Evolutionary conservation across 148 eudicot species (phyloP), one percentile per base, ranked within the genome.

Genomic region (Spergularia bocconei): DNA sequence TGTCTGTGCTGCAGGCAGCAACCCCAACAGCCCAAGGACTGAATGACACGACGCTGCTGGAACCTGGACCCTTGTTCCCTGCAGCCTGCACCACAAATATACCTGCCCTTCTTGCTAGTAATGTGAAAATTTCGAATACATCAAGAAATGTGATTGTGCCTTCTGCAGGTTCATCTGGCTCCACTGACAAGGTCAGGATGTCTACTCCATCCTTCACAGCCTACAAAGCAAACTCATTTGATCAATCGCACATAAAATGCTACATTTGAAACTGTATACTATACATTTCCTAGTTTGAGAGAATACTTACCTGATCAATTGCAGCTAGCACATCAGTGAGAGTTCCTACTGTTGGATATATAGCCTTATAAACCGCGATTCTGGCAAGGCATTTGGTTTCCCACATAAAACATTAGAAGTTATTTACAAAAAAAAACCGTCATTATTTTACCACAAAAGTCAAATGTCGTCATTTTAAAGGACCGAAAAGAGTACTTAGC

Each of bases 21-120:
- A 92, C 93, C 23, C 97, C 97, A 33, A 95, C 83, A 50, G 88
- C 80, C 99, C 99, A 92, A 11, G 99, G 99, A 78, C 97, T 92
- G 77, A 84, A 95, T 38, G 99, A 92, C n/a, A 87, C 89, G 13
- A 88, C 85, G 3, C 87, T 75, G 73, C 84, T 88, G 1, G 91
- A 82, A 36, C 56, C 77, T 0, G 99, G 99, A 5, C 99, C 99
- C 13, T 77, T 82, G 80, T 95, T 95, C 0, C 99, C 97, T 8
- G 87, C 97, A 4, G 99, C 96, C 75, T 95, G 99, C 17, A 86
- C 97, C 66, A 92, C 97, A 62, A 90, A 89, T 17, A 89, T 87
- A 2, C 99, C 99, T 25, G 97, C 97, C 73, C 88, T 83, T 63
- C 87, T 84, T 48, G 99, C 99, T 59, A 85, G 79, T 60, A 95